A percentile compares a stretch with the other conserved stretches of the same genome.
Conservation (phyloP, 1,284 basidiomycete genomes). For the Rhodotorula sp. region DNA sequence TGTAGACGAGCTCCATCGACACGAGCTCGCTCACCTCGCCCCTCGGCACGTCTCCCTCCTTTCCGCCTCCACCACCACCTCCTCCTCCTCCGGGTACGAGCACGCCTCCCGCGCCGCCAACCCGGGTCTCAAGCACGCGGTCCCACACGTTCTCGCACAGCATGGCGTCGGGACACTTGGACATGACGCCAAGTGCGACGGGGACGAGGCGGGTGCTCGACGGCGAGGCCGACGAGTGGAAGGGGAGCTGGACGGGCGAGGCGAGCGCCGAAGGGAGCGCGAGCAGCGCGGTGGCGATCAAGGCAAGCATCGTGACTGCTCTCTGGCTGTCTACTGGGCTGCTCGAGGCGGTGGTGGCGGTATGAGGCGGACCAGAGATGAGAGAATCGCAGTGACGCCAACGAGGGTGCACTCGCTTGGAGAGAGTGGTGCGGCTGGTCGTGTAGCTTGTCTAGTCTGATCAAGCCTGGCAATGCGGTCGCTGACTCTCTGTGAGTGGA, state of each 20-base stretch:
- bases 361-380: too few species aligned
- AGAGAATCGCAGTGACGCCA: too few species aligned
- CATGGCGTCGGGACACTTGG: constrained; percentile 36
- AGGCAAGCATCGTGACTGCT: background rate
- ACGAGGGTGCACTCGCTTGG: too few species aligned
- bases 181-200: constrained; percentile 35
- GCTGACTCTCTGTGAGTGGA: too few species aligned
- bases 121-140: constrained; percentile 19
- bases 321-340: too few species aligned
- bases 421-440: too few species aligned
- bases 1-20: constrained; percentile 33
- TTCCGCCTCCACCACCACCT: too few species aligned
- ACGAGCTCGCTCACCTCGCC: constrained; percentile 20
- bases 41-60: background rate
- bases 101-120: background rate
- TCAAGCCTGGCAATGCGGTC: too few species aligned
- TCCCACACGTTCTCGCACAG: constrained; percentile 26
- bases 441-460: too few species aligned
- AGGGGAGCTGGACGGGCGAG: background rate
- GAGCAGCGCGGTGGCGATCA: too few species aligned
- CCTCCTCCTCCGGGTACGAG: background rate
- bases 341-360: too few species aligned
- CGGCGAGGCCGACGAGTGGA: background rate
- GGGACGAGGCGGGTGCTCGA: background rate
- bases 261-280: background rate